Base-by-base conservation (phyloP, 2,329 filamentous ascomycete species). In the Colletotrichum lupini region DNA sequence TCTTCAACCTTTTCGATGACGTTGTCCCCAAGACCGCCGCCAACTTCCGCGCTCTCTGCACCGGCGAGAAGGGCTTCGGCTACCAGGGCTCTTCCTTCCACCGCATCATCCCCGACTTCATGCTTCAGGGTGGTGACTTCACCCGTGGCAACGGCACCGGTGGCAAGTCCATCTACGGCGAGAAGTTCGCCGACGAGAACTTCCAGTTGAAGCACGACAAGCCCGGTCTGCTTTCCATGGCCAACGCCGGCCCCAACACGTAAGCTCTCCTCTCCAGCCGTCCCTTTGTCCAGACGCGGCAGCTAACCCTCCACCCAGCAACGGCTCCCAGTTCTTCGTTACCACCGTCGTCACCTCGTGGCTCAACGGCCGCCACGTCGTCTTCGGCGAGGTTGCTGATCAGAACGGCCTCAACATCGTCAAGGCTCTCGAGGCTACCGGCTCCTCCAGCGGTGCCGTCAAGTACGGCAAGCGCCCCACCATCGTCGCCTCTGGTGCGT, bases 251-350 rank as follows among this genome's bases (percentile, higher is more conserved):
- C 79, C 93, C 93, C 82, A 97, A 98, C 93, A 98, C 96, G 91
- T 92, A 88, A 85, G 89, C 22, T 37, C 77, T 14, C 4, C 12
- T 86, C 28, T 28, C 28, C 28, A 28, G 28, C 6, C 28, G 28
- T 28, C 28, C 1, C 28, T 28, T 28, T 6, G 5, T 28, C 28
- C 28, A 28, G 0, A 28, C 5, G 28, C 28, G 28, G 5, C 28
- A 28, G 28, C 28, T 28, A 28, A 28, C 28, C 28, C 28, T 28
- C 28, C 30, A 32, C 30, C 85, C 75, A 98, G 97, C 84, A 99
- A 99, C 87, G 97, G 97, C 80, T 97, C 94, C 64, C 96, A 98
- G 85, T 98, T 98, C 90, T 98, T 98, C 89, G 87, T 98, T 82
- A 98, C 96, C 80, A 98, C 96, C 69, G 95, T 97, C 63, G 89